Evolutionary conservation across 2,329 filamentous ascomycete genomes (phyloP).

Genomic region (Trichoderma aggressivum): DNA sequence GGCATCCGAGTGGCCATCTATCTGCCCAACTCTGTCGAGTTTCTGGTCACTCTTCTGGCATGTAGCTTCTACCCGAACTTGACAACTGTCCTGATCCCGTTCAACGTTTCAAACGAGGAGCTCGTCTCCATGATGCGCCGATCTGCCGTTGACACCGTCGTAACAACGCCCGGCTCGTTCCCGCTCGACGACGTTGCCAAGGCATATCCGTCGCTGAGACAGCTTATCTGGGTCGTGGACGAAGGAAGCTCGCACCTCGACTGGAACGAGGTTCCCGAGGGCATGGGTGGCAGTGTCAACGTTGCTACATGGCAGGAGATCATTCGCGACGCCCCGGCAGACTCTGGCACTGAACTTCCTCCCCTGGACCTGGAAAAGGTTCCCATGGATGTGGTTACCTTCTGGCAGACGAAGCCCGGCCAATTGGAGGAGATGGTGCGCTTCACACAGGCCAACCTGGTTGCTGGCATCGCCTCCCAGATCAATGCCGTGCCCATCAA

Average conservation of each 20-base stretch:
- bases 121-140: conserved; percentile 70
- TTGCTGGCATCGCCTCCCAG: conserved; percentile 78
- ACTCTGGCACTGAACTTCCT: conserved; percentile 62
- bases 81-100: conserved; percentile 80
- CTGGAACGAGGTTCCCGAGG: conserved; percentile 84
- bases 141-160: conserved; percentile 73
- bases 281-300: conserved; percentile 69
- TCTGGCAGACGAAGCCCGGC: conserved; percentile 58
- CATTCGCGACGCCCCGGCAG: conserved; percentile 63
- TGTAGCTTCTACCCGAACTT: conserved; percentile 81
- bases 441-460: conserved; percentile 79
- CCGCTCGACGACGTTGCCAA: conserved; percentile 72
- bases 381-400: conserved; percentile 58
- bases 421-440: conserved; percentile 68
- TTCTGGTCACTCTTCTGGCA: conserved; percentile 78
- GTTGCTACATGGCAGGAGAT: conserved; percentile 94
- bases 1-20: conserved; percentile 81
- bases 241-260: conserved; percentile 88
- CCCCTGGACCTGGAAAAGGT: conserved; percentile 52
- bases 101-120: conserved; percentile 66
- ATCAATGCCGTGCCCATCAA: conserved; percentile 70
- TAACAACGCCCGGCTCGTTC: conserved; percentile 83
- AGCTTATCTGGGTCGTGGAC: conserved; percentile 90
- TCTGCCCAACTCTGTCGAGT: conserved; percentile 88
- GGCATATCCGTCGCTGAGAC: conserved; percentile 66